Evolutionary conservation across 2,329 filamentous ascomycete genomes (phyloP).

Genomic region (Truncatella angustata): DNA sequence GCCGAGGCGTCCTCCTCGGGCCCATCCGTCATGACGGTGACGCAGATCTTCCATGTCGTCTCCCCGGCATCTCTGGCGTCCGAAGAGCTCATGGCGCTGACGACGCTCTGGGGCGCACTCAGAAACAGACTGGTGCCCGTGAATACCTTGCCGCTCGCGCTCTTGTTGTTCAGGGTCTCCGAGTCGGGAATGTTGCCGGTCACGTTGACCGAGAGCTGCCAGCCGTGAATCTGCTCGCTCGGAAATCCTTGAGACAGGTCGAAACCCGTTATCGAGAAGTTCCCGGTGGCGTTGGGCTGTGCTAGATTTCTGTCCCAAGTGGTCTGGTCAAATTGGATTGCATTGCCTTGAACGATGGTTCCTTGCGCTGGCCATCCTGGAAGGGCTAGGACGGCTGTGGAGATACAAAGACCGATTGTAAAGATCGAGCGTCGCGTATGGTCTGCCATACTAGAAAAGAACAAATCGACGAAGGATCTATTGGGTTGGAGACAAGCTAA

Average conservation of each 20-base stretch:
- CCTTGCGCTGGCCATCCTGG: conserved; percentile 34
- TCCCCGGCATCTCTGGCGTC: conserved; percentile 18
- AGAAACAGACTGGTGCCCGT: conserved; percentile 27
- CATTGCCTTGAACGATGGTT: conserved; percentile 22
- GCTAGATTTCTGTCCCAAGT: conserved; percentile 42
- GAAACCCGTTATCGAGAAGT: conserved; percentile 18
- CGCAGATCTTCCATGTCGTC: conserved; percentile 28
- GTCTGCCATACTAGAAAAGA: too few relatives aligned
- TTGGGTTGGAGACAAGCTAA: too few relatives aligned
- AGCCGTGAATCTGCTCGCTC: conserved; percentile 42
- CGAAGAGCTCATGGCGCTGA: conserved; percentile 14
- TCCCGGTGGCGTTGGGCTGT: conserved; percentile 18
- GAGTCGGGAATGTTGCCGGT: conserved; percentile 23
- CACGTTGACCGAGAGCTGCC: conserved; percentile 23
- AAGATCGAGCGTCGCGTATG: too few relatives aligned
- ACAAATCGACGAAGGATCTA: too few relatives aligned
- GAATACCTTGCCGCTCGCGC: conserved; percentile 19
- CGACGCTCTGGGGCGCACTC: conserved; percentile 15
- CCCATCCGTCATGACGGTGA: conserved; percentile 20
- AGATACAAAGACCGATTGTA: too few relatives aligned
- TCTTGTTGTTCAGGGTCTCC: conserved; percentile 18
- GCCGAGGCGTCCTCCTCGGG: conserved; percentile 16
- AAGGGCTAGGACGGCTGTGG: too few relatives aligned
- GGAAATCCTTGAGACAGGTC: conserved; percentile 42
- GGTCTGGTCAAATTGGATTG: conserved; percentile 20